phyloP scores from a whole-genome alignment of 306 rosid genomes.

The Parietaria judaica region DNA sequence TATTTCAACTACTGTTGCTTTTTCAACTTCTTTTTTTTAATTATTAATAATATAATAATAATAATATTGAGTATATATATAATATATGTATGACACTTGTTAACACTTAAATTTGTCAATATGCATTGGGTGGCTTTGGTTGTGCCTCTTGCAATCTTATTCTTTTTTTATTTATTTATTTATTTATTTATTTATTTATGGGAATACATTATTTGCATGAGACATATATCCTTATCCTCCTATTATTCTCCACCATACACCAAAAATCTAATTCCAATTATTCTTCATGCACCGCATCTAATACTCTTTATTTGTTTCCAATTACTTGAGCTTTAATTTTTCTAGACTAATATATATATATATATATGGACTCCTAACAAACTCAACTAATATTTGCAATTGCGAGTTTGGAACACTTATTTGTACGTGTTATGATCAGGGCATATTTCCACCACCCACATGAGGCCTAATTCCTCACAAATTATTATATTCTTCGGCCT shows the following conservation, averaged over 20 bases:
- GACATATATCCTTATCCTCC: slow-evolving; percentile 29
- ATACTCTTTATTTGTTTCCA: neutral
- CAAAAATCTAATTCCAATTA: slow-evolving; percentile 7
- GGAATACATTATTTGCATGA: slow-evolving; percentile 16
- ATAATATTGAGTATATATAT: neutral
- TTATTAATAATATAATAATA: neutral
- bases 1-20: neutral
- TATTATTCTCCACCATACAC: slow-evolving; percentile 24
- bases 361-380: no score
- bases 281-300: neutral
- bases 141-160: slow-evolving; percentile 29
- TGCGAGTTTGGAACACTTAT: no score
- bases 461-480: no score
- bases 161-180: slow-evolving; percentile 17
- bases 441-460: no score
- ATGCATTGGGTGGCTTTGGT: slow-evolving; percentile 39
- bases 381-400: no score
- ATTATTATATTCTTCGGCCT: no score
- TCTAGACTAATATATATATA: no score
- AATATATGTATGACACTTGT: neutral
- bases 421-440: no score
- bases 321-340: neutral
- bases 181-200: slow-evolving; percentile 10
- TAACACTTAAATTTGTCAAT: slow-evolving; percentile 17
- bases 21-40: neutral